Evolutionary conservation across 73 alveolate species (phyloP).

Genomic region (Breviolum minutum): DNA sequence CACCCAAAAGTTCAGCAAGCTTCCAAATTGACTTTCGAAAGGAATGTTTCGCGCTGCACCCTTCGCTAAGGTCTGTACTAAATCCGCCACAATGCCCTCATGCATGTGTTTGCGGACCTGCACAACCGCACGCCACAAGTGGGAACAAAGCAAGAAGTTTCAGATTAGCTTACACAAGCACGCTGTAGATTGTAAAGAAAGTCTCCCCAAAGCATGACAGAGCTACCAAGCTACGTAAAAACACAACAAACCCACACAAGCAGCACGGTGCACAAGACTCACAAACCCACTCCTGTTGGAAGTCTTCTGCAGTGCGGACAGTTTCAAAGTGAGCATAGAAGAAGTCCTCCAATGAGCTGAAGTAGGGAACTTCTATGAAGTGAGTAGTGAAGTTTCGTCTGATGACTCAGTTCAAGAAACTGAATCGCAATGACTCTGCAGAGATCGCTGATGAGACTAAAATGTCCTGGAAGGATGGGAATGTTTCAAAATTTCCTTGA

Average conservation of each 20-base stretch:
- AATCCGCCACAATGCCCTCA: conserved; percentile 70
- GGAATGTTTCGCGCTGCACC: not conserved
- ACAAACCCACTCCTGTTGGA: conserved; percentile 5
- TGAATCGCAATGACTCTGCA: not conserved
- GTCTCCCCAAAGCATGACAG: not conserved
- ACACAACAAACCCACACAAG: not conserved
- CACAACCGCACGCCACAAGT: not conserved
- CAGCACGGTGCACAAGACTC: not conserved
- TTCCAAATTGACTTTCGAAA: not conserved
- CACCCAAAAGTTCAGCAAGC: not conserved
- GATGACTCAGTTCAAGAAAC: too few species aligned
- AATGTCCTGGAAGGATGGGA: conserved; percentile 30
- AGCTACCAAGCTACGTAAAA: not conserved
- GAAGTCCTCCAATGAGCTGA: conserved; percentile 14
- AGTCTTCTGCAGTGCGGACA: conserved; percentile 47
- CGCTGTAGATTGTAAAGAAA: not conserved
- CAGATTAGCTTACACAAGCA: not conserved
- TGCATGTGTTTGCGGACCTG: conserved; percentile 76
- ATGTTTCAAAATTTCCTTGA: conserved; percentile 15
- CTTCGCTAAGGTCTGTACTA: not conserved
- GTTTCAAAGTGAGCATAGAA: conserved; percentile 66
- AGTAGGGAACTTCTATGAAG: too few species aligned
- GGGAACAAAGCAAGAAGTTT: too few species aligned
- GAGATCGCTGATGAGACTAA: too few species aligned
- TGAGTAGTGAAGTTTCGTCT: too few species aligned